Conservation (phyloP, 139 green algal species). For the Auxenochlorella protothecoides region DNA sequence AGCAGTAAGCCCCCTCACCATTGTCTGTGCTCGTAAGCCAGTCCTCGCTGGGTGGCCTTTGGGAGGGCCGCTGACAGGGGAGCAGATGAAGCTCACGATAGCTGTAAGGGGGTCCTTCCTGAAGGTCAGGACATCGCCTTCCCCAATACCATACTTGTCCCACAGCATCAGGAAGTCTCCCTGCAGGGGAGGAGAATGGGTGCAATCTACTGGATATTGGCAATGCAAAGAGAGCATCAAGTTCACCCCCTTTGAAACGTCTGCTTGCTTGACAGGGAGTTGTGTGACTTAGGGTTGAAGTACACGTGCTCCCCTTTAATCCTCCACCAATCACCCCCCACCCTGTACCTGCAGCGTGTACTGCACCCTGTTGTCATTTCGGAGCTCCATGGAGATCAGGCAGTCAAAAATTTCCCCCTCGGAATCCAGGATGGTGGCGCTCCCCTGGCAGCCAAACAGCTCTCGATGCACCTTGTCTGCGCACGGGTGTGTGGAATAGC, state of each 20-base stretch:
- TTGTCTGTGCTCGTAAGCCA: background rate
- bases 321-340: background rate
- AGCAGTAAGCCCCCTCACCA: slow-evolving; percentile 1
- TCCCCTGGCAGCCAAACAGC: slow-evolving; percentile 12
- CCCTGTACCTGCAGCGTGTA: slow-evolving; percentile 19
- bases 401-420: slow-evolving; percentile 7
- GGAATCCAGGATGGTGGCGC: slow-evolving; percentile 11
- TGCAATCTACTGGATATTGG: background rate
- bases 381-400: slow-evolving; percentile 15
- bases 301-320: too few relatives aligned
- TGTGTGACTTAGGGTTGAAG: background rate
- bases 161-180: slow-evolving; percentile 18
- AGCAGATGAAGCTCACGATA: background rate
- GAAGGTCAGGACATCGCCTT: slow-evolving; percentile 22
- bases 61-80: background rate
- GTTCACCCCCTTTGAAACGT: background rate
- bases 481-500: background rate
- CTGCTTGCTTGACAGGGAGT: background rate
- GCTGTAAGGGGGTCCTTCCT: slow-evolving; percentile 6
- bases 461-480: slow-evolving; percentile 30
- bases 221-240: background rate
- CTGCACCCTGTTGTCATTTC: slow-evolving; percentile 26
- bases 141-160: slow-evolving; percentile 5
- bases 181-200: background rate
- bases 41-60: background rate